Conservation (phyloP, 2,329 filamentous ascomycete genomes). For the Colletotrichum gigasporum region DNA sequence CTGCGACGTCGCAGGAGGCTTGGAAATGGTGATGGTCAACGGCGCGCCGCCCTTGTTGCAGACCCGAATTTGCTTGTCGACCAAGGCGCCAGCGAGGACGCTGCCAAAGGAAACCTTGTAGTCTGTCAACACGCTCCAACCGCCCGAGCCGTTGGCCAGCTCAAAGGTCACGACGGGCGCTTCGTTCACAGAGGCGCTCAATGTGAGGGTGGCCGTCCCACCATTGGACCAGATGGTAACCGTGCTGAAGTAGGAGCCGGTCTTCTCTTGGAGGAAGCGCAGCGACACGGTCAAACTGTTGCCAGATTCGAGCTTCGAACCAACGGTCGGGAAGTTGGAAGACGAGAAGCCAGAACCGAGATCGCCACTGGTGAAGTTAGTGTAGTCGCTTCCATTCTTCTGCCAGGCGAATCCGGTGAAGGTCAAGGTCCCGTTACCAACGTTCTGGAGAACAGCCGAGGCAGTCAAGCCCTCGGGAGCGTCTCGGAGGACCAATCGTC, state of each 20-base stretch:
- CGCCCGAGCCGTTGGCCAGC: slow-evolving; percentile 45
- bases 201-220: slow-evolving; percentile 41
- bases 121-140: slow-evolving; percentile 34
- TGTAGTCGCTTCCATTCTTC: slow-evolving; percentile 38
- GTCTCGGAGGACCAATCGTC: slow-evolving; percentile 47
- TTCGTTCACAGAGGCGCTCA: slow-evolving; percentile 45
- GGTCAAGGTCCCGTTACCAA: slow-evolving; percentile 45
- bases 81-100: slow-evolving; percentile 40
- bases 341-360: slow-evolving; percentile 45
- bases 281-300: slow-evolving; percentile 42
- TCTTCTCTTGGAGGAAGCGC: slow-evolving; percentile 42
- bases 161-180: slow-evolving; percentile 45
- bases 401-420: slow-evolving; percentile 47
- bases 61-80: slow-evolving; percentile 42
- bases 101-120: slow-evolving; percentile 42
- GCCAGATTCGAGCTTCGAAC: slow-evolving; percentile 40
- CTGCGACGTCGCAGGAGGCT: slow-evolving; percentile 44
- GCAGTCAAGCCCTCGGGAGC: slow-evolving; percentile 30
- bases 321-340: slow-evolving; percentile 40
- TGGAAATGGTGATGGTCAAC: slow-evolving; percentile 48
- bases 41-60: slow-evolving; percentile 48
- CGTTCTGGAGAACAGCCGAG: slow-evolving; percentile 47
- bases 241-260: slow-evolving; percentile 44
- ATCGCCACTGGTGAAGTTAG: slow-evolving; percentile 41
- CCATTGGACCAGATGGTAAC: slow-evolving; percentile 48